Evolutionary conservation across 148 eudicot genomes (phyloP), one percentile per base, ranked within the genome.

Genomic region (Cornus florida): DNA sequence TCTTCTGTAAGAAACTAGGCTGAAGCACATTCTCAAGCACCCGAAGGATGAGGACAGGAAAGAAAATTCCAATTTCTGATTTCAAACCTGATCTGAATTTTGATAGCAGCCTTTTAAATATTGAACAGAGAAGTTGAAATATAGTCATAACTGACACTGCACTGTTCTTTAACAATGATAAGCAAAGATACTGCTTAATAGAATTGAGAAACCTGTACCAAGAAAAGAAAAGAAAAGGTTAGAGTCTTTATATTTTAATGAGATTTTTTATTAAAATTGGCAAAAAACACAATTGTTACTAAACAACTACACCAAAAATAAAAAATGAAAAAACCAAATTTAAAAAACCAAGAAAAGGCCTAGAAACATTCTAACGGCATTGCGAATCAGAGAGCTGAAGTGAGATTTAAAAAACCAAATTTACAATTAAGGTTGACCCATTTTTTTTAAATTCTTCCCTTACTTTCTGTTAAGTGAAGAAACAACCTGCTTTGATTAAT

Each of bases 1-100:
- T 96, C 87, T 96, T 96, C 85, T 96, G 99, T 57, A 96, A 85
- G 88, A 92, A 96, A 84, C 99, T 94, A 77, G 99, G 99, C 79
- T 96, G 97, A 77, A 91, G 92, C 78, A 96, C 89, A 85, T 96
- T 96, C 84, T 96, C 99, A 73, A 96, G 91, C 73, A 96, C 97
- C 74, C 97, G 99, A 74, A 96, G 91, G 75, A 96, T 88, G 79
- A 96, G 94, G 98, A 94, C 94, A 22, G 98, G 98, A 72, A 92
- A 96, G 82, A 96, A 96, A 72, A 96, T 89, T 65, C 99, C 99
- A 48, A 96, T 89, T 87, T 96, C 99, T 77, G 97, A 82, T 88
- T 96, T 96, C 88, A 96, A 85, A 6, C 88, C 99, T 24, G 99
- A 87, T 83, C 99, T 86, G 80, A 86, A 96, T 78, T 96, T 96